Conservation (phyloP, 371 early-diverging fungal genomes). For the Apophysomyces ossiformis region DNA sequence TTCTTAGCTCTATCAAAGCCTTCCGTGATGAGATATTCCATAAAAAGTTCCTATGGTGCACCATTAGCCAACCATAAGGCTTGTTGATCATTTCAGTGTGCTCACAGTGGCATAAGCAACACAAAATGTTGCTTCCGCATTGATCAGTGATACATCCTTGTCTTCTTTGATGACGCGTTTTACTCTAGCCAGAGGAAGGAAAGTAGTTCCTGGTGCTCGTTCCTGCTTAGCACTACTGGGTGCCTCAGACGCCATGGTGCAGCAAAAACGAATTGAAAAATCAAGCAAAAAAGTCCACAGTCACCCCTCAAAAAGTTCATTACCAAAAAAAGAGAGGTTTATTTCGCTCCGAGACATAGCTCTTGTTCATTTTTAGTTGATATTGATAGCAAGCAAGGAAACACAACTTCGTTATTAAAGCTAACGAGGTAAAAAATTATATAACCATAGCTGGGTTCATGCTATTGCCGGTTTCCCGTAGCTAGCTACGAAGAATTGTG, state of each 20-base stretch:
- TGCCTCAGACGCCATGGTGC: constrained; percentile 4
- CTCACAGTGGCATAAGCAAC: constrained; percentile 78
- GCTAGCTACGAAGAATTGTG: no score
- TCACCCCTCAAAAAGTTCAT: no score
- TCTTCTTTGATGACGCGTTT: constrained; percentile 86
- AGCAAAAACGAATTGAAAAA: neutral
- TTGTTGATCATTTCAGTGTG: neutral
- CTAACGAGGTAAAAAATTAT: no score
- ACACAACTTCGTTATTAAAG: no score
- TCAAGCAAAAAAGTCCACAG: neutral
- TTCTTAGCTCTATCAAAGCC: constrained; percentile 65
- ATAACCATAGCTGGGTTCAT: no score
- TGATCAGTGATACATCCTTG: constrained; percentile 71
- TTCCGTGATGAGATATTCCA: constrained; percentile 73
- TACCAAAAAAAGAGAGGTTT: no score
- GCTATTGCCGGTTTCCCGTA: no score
- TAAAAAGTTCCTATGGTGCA: constrained; percentile 69
- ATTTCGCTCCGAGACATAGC: no score
- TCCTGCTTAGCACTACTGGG: constrained; percentile 19
- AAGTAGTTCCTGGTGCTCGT: constrained; percentile 57
- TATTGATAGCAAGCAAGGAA: no score
- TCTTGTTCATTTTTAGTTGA: no score
- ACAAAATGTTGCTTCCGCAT: constrained; percentile 78
- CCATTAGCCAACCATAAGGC: no score
- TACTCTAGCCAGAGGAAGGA: constrained; percentile 77